phyloP scores from a whole-genome alignment of 345 rosid species.

The Lepidium africanum region DNA sequence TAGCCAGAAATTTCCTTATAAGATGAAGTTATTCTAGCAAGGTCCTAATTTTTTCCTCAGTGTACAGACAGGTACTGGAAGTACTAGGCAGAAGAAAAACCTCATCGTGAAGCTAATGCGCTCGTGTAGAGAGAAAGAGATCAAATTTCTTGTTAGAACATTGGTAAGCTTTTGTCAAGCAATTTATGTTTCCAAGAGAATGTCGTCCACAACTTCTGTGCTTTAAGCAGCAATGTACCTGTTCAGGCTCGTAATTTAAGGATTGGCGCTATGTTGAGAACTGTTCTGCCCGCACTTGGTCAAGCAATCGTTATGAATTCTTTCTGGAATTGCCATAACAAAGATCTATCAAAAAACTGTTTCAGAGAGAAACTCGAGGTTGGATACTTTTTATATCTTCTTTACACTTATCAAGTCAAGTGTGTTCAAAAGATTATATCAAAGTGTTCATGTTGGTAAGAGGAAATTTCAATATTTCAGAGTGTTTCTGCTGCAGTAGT shows the following conservation, averaged over 20 bases:
- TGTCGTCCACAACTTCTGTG: not conserved
- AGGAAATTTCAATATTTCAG: slow-evolving; percentile 28
- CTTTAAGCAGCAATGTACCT: not conserved
- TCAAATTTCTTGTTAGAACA: slow-evolving; percentile 83
- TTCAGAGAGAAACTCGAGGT: slow-evolving; percentile 73
- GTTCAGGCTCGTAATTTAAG: slow-evolving; percentile 72
- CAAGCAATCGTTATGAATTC: slow-evolving; percentile 71
- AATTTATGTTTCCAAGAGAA: not conserved
- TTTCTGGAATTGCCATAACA: slow-evolving; percentile 22
- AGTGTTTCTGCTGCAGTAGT: slow-evolving; percentile 58
- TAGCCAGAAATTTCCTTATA: not conserved
- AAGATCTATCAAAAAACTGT: slow-evolving; percentile 30
- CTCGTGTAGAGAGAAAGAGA: slow-evolving; percentile 83
- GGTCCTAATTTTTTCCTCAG: slow-evolving; percentile 44
- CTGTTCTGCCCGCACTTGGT: slow-evolving; percentile 84
- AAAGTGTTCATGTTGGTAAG: not conserved
- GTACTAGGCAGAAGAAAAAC: slow-evolving; percentile 67
- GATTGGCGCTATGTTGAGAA: slow-evolving; percentile 91
- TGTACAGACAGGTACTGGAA: slow-evolving; percentile 75
- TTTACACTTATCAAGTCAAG: not conserved
- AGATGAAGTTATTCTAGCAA: not conserved
- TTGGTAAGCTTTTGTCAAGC: slow-evolving; percentile 39
- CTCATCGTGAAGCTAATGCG: slow-evolving; percentile 75
- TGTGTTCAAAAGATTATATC: not conserved
- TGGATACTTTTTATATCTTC: not conserved